Evolutionary conservation across 1,284 basidiomycete species (phyloP), one percentile per base, ranked within the genome.

Genomic region (Neolentinus lepideus): DNA sequence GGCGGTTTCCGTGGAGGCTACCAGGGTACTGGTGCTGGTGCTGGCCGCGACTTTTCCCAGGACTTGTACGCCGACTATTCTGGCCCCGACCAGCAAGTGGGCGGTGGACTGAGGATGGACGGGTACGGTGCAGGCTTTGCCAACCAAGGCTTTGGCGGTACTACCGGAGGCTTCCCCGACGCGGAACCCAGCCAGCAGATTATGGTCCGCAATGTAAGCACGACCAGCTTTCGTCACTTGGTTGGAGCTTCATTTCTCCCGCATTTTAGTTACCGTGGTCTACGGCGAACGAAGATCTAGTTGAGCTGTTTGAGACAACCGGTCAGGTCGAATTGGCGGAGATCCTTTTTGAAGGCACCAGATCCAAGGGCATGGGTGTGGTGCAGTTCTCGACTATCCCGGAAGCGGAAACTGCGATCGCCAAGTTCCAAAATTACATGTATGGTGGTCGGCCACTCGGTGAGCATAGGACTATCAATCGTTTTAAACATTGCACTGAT

Each of bases 251-350:
- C 16, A 53, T 35, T 11, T 10, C 25, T 19, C 10, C 56, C 60
- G 57, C 29, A 12, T 58, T 51, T 54, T 63, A 98, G 94, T 75
- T 99, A 19, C 96, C 96, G 0, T 98, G 94, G 94, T 98, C 94
- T 16, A 99, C 96, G 33, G 92, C 94, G n/a, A 97, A 98, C 70
- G 95, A 98, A 67, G 96, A 99, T 68, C 76, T 99, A 27, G 95
- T 98, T 24, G 96, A 99, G 73, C 75, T 99, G 29, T 99, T 99
- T 66, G 95, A 98, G 75, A 99, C 96, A 29, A 97, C 94, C 1
- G 96, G 96, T 10, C 88, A 88, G 61, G 96, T 99, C 31, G 89
- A 94, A 64, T 75, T 94, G 48, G 96, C 96, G 10, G 96, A 98
- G 70, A 94, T 98, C 62, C 70, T 98, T 52, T 93, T 90, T 63